Percentiles rank a stretch among this genome's conserved stretches.
Conservation (phyloP, 148 eudicot genomes). For the Hydrangea macrophylla region DNA sequence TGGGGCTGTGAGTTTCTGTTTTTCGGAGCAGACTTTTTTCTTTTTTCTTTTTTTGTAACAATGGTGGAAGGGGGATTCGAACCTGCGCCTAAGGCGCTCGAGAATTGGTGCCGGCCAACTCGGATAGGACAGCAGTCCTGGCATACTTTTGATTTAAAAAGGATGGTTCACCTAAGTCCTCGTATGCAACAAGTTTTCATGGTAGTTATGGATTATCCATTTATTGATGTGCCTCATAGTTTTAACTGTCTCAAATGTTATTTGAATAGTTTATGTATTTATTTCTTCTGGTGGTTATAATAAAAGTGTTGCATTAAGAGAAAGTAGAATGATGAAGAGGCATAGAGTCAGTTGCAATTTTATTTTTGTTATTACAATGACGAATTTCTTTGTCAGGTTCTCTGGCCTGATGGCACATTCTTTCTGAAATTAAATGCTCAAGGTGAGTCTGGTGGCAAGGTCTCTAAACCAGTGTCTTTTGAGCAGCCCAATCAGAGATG, state of each 20-base stretch:
- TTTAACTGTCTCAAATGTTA: conserved; percentile 7
- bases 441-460: conserved; percentile 36
- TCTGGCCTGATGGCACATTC: conserved; percentile 91
- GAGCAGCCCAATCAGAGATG: conserved; percentile 34
- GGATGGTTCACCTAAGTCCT: no score
- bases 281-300: neutral
- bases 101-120: no score
- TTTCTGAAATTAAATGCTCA: conserved; percentile 48
- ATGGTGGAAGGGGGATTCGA: no score
- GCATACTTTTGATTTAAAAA: no score
- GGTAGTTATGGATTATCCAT: neutral
- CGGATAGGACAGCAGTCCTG: no score
- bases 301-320: neutral
- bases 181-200: no score
- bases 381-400: conserved; percentile 42
- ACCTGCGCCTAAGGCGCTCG: no score
- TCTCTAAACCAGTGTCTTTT: no score
- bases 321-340: no score
- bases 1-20: no score
- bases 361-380: conserved; percentile 4
- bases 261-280: neutral
- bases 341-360: conserved; percentile 1
- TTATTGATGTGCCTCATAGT: neutral
- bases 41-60: no score
- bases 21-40: no score